Base-by-base conservation (phyloP, 2,329 filamentous ascomycete genomes). In the Fusarium sp. region DNA sequence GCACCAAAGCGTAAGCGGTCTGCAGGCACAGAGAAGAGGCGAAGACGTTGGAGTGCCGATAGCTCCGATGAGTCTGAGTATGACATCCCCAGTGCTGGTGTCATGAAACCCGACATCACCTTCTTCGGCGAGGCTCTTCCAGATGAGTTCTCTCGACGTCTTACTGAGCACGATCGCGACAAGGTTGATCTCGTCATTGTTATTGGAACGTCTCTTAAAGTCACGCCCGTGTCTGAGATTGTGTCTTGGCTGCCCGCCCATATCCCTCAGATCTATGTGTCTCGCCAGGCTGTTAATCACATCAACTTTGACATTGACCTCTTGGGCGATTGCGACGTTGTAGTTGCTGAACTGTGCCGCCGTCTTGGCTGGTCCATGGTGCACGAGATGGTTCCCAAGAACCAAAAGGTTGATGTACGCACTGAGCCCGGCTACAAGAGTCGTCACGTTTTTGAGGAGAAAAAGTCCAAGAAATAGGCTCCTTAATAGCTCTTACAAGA, bases 101-200 rank as follows among this genome's bases (percentile, higher is more conserved):
- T 97, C 77, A 97, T 97, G 93, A 97, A 92, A 85, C 96, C 96
- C 11, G 95, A 98, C 81, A 98, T 99, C 77, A 98, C 93, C 46
- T 98, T 99, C 83, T 98, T 98, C 75, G 95, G 95, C 72, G 96
- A 99, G 81, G 86, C 90, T 50, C 89, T 99, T 2, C 94, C 95
- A 0, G 89, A 93, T 72, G 88, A 89, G 71, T 99, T 99, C 80
- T 92, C 92, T 59, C 84, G 88, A 49, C 91, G 94, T 10, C 87
- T 98, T 16, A 89, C 92, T n/a, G 86, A 93, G 63, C 87, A 93
- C 72, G 96, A 99, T 79, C 89, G 89, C 62, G 88, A 93, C 68
- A 84, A 88, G 59, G 93, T 92, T 3, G 96, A 99, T 77, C 86
- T 99, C 18, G 92, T 98, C 71, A 91, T 99, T 70, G 94, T 98